Conservation (phyloP, 2,329 filamentous ascomycete species). For the Talaromyces sp. region DNA sequence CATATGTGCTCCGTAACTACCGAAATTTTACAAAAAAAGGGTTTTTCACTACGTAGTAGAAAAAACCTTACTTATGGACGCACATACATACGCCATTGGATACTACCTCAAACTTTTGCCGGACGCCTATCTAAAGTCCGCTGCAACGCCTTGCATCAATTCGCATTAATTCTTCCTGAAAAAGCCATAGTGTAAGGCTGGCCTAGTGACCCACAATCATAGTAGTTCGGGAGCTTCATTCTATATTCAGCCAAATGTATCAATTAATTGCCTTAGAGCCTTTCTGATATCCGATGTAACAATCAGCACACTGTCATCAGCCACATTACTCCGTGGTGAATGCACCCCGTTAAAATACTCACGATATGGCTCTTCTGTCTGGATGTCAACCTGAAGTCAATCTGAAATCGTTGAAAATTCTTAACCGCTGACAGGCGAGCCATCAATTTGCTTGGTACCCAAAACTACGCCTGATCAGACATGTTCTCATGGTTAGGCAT, state of each 20-base stretch:
- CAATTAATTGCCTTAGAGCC: neutral
- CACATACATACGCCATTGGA: neutral
- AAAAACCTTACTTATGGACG: too few relatives aligned
- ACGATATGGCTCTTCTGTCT: neutral
- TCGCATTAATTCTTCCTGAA: too few relatives aligned
- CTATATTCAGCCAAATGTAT: too few relatives aligned
- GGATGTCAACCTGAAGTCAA: neutral
- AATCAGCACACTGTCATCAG: slow-evolving; percentile 1
- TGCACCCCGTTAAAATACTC: neutral
- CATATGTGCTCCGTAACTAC: too few relatives aligned
- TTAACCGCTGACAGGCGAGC: neutral
- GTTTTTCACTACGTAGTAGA: neutral
- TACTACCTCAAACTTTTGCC: neutral
- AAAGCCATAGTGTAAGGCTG: too few relatives aligned
- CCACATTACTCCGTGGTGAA: neutral
- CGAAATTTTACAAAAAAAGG: neutral
- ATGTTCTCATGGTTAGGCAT: neutral
- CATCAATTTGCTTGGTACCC: neutral
- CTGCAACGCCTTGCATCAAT: too few relatives aligned
- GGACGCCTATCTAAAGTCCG: neutral
- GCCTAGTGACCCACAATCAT: too few relatives aligned
- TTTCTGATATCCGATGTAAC: neutral
- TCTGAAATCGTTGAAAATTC: neutral
- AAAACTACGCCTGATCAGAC: neutral
- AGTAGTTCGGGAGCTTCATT: too few relatives aligned